Conservation (phyloP, 2,329 filamentous ascomycete species). For the Cercospora canescens region DNA sequence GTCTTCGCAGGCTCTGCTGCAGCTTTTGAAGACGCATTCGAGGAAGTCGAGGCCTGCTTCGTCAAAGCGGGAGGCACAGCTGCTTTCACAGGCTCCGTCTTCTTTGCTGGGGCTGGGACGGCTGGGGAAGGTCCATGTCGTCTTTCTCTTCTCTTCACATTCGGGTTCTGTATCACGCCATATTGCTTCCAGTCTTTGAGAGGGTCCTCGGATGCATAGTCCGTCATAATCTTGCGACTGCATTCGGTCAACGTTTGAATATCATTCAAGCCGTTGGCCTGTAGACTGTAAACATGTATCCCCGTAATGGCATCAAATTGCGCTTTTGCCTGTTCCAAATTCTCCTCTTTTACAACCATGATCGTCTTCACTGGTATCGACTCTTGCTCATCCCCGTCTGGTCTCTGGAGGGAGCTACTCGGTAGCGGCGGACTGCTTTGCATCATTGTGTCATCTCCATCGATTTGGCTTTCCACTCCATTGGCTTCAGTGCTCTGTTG, state of each 20-base stretch:
- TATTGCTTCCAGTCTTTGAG: slow-evolving; percentile 62
- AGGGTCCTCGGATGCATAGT: slow-evolving; percentile 60
- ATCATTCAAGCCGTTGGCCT: slow-evolving; percentile 65
- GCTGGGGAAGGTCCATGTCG: slow-evolving; percentile 41
- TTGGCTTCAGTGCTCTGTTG: slow-evolving; percentile 41
- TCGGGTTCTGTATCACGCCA: slow-evolving; percentile 72
- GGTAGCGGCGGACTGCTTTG: slow-evolving; percentile 67
- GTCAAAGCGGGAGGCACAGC: slow-evolving; percentile 18
- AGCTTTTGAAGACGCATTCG: slow-evolving; percentile 26
- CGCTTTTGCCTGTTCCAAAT: slow-evolving; percentile 52
- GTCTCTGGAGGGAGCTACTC: slow-evolving; percentile 59
- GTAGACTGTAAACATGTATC: slow-evolving; percentile 85
- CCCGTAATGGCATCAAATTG: slow-evolving; percentile 73
- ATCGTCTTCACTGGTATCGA: slow-evolving; percentile 47
- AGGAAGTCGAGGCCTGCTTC: slow-evolving; percentile 17
- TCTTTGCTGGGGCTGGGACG: slow-evolving; percentile 27
- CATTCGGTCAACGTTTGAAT: slow-evolving; percentile 71
- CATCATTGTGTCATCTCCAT: slow-evolving; percentile 68
- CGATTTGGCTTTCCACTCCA: slow-evolving; percentile 39
- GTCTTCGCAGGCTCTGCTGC: slow-evolving; percentile 39
- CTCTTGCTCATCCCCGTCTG: slow-evolving; percentile 50
- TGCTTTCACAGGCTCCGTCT: slow-evolving; percentile 22
- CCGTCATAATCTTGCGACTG: slow-evolving; percentile 60
- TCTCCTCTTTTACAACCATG: slow-evolving; percentile 34
- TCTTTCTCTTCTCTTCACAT: slow-evolving; percentile 58